Percentiles rank a stretch among this genome's conserved stretches.
phyloP scores from a whole-genome alignment of 1,139 yeast species.

The Yamadazyma diospyri region DNA sequence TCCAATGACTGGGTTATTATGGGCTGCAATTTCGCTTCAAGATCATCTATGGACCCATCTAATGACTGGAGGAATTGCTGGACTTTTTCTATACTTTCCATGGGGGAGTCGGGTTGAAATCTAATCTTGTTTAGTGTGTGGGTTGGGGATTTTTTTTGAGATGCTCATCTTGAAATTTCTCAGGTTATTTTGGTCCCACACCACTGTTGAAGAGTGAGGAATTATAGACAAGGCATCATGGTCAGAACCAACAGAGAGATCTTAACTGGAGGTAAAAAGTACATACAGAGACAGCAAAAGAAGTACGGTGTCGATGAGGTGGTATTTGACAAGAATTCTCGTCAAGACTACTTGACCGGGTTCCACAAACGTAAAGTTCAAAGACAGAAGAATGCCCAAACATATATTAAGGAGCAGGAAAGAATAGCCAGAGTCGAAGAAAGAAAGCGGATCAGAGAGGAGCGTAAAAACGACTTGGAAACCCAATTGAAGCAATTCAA shows the following conservation, averaged over 20 bases:
- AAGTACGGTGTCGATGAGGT: constrained; percentile 77
- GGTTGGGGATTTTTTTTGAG: constrained; percentile 6
- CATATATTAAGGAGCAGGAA: constrained; percentile 70
- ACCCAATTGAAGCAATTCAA: constrained; percentile 59
- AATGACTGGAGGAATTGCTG: constrained; percentile 22
- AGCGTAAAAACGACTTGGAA: constrained; percentile 62
- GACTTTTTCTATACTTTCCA: constrained; percentile 43
- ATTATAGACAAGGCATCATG: background rate
- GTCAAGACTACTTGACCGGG: constrained; percentile 85
- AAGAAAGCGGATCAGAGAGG: constrained; percentile 65
- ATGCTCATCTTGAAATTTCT: constrained; percentile 9
- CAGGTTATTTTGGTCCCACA: background rate
- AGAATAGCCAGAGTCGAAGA: constrained; percentile 73
- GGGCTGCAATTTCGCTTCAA: constrained; percentile 29
- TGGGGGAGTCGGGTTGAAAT: no score
- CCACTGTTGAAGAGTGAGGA: no score
- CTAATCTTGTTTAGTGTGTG: background rate
- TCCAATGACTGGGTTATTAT: constrained; percentile 33
- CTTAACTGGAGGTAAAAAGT: constrained; percentile 82
- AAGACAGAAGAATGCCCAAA: constrained; percentile 83
- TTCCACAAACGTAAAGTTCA: constrained; percentile 91
- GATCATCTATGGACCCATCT: constrained; percentile 28
- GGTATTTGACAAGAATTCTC: constrained; percentile 67
- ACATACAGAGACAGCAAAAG: constrained; percentile 62
- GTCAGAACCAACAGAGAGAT: constrained; percentile 66